Evolutionary conservation across 1,139 yeast species (phyloP).

Genomic region (Yamadazyma dendronema): DNA sequence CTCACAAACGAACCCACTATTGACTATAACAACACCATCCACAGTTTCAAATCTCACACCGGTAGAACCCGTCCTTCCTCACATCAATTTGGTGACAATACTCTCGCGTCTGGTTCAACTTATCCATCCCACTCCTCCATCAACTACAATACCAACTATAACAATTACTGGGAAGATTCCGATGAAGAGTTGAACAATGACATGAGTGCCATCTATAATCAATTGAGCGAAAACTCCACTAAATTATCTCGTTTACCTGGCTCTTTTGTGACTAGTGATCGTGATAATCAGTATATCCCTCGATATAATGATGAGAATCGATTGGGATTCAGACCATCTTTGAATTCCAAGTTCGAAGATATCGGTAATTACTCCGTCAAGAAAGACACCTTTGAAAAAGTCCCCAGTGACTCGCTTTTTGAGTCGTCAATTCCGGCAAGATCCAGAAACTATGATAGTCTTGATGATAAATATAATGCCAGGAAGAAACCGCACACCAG

Average conservation of each 20-base stretch:
- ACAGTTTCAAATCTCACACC: constrained; percentile 10
- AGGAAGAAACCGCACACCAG: not conserved
- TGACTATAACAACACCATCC: constrained; percentile 32
- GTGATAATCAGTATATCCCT: not conserved
- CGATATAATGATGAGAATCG: not conserved
- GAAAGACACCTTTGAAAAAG: constrained; percentile 3
- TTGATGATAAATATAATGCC: not conserved
- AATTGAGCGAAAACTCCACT: constrained; percentile 11
- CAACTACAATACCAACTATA: not conserved
- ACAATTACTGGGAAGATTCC: constrained; percentile 17
- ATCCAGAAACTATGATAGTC: not conserved
- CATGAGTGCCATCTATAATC: constrained; percentile 13
- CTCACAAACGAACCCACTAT: constrained; percentile 38
- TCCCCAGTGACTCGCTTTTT: constrained; percentile 2
- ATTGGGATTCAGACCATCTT: constrained; percentile 5
- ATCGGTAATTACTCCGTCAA: not conserved
- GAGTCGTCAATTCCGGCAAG: not conserved
- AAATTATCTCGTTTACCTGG: constrained; percentile 21
- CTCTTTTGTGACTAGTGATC: constrained; percentile 12
- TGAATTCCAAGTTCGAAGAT: constrained; percentile 4
- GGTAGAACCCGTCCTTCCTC: not conserved
- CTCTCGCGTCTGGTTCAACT: not conserved
- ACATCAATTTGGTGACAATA: not conserved
- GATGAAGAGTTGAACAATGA: constrained; percentile 26
- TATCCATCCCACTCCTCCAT: not conserved